Base-by-base conservation (phyloP, 2,329 filamentous ascomycete genomes). In the Nothomitra cinnamomea region DNA sequence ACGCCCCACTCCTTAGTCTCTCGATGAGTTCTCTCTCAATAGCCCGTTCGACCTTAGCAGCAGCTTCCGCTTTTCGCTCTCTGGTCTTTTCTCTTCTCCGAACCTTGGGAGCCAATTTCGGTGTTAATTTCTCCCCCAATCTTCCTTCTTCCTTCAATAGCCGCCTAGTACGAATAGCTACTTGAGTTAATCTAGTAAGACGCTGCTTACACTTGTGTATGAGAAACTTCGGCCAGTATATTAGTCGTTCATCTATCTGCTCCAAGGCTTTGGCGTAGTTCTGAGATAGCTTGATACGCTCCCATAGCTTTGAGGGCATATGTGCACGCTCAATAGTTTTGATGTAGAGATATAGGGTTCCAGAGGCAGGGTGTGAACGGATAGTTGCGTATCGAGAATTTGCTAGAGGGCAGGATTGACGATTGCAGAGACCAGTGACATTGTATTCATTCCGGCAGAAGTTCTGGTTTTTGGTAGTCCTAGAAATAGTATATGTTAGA, bases 381-480 rank as follows among this genome's bases (percentile, higher is more conserved):
- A 96, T 81, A 7, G 90, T 96, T 56, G 90, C 90, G 74, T 96
- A 95, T 57, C 88, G 80, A 40, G 82, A 86, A 72, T 95, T 95
- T 60, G 89, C 87, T 55, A 95, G 79, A 2, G 89, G 88, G 66
- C 89, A 95, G 53, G 85, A 87, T 67, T 95, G 87, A 55, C 87
- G 78, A 65, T 86, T 88, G 71, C 86, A 92, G 57, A 90, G 78
- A 54, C 86, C 83, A 12, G 79, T 85, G 57, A 88, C 83, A 66
- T 94, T 94, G 76, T 88, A 84, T 70, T 90, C 89, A 70, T 95
- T 95, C 67, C 90, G 83, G 70, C 92, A 98, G 70, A 96, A 98
- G 62, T 81, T 95, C 67, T 92, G 83, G 56, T 83, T 78, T 69
- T 90, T 94, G 22, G 86, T 85, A 19, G 83, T 87, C 72, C 80